Evolutionary conservation across 2,329 filamentous ascomycete species (phyloP).

Genomic region (Calycina marina): DNA sequence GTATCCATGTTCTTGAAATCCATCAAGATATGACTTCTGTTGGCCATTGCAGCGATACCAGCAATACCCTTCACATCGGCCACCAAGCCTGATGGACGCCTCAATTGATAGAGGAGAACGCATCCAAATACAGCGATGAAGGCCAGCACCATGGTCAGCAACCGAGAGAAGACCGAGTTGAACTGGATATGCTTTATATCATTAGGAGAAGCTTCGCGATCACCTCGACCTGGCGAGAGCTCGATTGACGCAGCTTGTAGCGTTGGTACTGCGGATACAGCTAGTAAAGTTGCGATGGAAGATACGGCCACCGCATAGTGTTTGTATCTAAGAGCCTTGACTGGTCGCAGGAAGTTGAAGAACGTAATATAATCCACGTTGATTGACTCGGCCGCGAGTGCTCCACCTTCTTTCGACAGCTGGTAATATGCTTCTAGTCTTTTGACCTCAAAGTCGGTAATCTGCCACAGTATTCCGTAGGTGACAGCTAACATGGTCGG

Average conservation of each 20-base stretch:
- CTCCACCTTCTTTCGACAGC: constrained; percentile 43
- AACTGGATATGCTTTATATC: constrained; percentile 40
- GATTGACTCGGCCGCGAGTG: constrained; percentile 48
- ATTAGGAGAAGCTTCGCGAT: constrained; percentile 28
- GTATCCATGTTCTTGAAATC: constrained; percentile 62
- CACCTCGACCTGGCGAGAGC: constrained; percentile 35
- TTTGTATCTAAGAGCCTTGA: constrained; percentile 43
- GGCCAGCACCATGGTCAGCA: constrained; percentile 40
- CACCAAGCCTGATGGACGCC: constrained; percentile 48
- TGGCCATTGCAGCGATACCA: constrained; percentile 62
- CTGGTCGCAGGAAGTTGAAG: constrained; percentile 48
- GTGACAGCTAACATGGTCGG: constrained; percentile 46
- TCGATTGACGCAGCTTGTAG: constrained; percentile 48
- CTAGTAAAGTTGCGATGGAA: constrained; percentile 47
- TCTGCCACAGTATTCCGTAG: constrained; percentile 51
- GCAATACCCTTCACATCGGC: constrained; percentile 60
- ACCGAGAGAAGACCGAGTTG: constrained; percentile 42
- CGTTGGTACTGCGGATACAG: constrained; percentile 54
- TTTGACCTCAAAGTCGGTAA: constrained; percentile 50
- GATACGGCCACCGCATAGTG: constrained; percentile 58
- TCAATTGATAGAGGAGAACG: constrained; percentile 44
- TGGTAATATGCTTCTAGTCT: constrained; percentile 55
- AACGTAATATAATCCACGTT: constrained; percentile 53
- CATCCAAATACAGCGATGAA: constrained; percentile 43
- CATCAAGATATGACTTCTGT: constrained; percentile 55